Percentiles rank a stretch among this genome's conserved stretches.
Evolutionary conservation across 106 monocot species (phyloP).

Genomic region (Ottelia alismoides): DNA sequence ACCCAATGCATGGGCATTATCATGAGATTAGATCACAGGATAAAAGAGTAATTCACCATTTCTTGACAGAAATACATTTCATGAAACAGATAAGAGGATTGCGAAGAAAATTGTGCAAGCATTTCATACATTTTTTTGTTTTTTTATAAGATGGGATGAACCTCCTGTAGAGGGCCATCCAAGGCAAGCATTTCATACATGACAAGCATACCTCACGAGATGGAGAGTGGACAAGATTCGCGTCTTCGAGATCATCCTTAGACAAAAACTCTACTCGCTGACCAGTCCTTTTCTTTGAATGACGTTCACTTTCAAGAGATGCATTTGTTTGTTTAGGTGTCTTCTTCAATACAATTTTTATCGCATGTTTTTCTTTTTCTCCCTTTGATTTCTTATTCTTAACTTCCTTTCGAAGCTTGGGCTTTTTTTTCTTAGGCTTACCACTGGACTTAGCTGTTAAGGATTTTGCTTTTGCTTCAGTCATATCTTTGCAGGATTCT

Average conservation of each 20-base stretch:
- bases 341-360: conserved; percentile 12
- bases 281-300: too few relatives aligned
- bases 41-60: too few relatives aligned
- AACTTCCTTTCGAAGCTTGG: conserved; percentile 16
- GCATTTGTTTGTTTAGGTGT: conserved; percentile 20
- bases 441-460: conserved; percentile 10
- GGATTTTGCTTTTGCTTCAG: conserved; percentile 15
- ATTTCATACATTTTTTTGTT: too few relatives aligned
- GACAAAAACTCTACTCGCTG: conserved; percentile 13
- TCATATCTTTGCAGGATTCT: background rate
- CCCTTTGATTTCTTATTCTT: conserved; percentile 25
- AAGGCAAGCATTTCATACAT: too few relatives aligned
- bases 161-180: too few relatives aligned
- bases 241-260: conserved; percentile 28
- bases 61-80: too few relatives aligned
- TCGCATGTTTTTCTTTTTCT: conserved; percentile 29
- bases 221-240: conserved; percentile 12
- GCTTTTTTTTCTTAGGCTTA: conserved; percentile 38
- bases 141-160: too few relatives aligned
- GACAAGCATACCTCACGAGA: conserved; percentile 40
- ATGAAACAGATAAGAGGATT: too few relatives aligned
- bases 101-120: too few relatives aligned
- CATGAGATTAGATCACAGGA: too few relatives aligned
- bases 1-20: too few relatives aligned
- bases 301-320: conserved; percentile 23